phyloP scores from a whole-genome alignment of 2,329 filamentous ascomycete species.

The Fusarium burgessii region DNA sequence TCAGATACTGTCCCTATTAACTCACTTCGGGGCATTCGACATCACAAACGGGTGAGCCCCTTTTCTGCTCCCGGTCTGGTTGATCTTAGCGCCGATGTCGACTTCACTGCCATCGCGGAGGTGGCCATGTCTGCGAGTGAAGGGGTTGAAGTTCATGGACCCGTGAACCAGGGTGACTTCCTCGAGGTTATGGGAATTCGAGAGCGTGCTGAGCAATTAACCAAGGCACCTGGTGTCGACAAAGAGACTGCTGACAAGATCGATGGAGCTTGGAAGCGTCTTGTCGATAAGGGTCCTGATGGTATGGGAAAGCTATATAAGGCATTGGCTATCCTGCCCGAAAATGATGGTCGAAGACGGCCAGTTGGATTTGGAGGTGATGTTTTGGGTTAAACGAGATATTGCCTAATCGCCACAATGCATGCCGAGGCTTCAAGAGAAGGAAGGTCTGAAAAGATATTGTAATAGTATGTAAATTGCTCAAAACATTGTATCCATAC shows the following conservation, averaged over 20 bases:
- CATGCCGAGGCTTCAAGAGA: neutral
- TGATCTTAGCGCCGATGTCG: slow-evolving; percentile 92
- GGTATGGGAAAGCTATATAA: slow-evolving; percentile 98
- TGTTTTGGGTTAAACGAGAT: slow-evolving; percentile 48
- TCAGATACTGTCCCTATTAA: slow-evolving; percentile 82
- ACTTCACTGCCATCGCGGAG: slow-evolving; percentile 89
- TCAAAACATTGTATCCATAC: slow-evolving; percentile 19
- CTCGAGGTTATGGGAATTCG: slow-evolving; percentile 84
- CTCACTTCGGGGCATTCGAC: slow-evolving; percentile 88
- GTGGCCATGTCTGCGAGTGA: slow-evolving; percentile 79
- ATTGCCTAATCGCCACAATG: neutral
- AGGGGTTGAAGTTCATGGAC: slow-evolving; percentile 91
- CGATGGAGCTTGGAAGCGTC: slow-evolving; percentile 79
- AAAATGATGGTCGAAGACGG: slow-evolving; percentile 77
- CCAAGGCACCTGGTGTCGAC: slow-evolving; percentile 57
- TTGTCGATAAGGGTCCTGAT: slow-evolving; percentile 83
- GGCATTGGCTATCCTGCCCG: slow-evolving; percentile 88
- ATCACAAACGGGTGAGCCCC: slow-evolving; percentile 81
- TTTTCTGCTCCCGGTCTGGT: slow-evolving; percentile 84
- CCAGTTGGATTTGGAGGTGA: slow-evolving; percentile 94
- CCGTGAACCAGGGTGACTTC: slow-evolving; percentile 86
- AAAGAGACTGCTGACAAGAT: slow-evolving; percentile 69
- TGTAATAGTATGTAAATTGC: slow-evolving; percentile 32
- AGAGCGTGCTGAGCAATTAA: slow-evolving; percentile 78
- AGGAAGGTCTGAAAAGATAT: neutral